Base-by-base conservation (phyloP, 768 basidiomycete species). In the Amanita subjunquillea region DNA sequence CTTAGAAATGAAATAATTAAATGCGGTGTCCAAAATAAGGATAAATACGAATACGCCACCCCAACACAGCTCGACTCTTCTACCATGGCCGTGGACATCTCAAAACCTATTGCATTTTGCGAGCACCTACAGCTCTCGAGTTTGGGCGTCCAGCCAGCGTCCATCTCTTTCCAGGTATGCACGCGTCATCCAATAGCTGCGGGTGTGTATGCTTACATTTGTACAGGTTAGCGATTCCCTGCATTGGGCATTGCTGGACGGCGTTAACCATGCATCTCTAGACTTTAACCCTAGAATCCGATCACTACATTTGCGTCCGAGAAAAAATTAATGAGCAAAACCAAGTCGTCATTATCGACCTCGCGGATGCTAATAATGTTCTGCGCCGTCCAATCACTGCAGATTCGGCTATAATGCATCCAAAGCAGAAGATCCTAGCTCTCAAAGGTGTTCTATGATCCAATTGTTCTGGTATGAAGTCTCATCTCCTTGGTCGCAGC, bases 401-500 rank as follows among this genome's bases (percentile, higher is more conserved):
- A n/a, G 96, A 99, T 67, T 91, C 91, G 37, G 95, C 96, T 53
- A 96, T 99, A 60, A 98, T 99, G 95, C 93, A 97, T 65, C 91
- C 91, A 0, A 81, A 79, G 55, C 83, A 95, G 73, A 98, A 97
- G 80, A 91, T 98, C 68, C 80, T 99, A 54, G 96, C 96, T 3
- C 68, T 99, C 48, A 94, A 92, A 77, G 86, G 94, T 86, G 63
- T 59, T 77, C 64, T n/a, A 41, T 20, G 30, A 29, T n/a, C 49
- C 20, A 42, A 8, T n/a, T 47, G 48, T 39, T 17, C 34, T 29
- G 5, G 48, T 5, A 8, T 7, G 12, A 17, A 56, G 45, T 48
- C 62, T 55, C 53, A 32, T 39, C 55, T 50, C 34, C 54, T 30
- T 42, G n/a, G 48, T 23, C 44, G 25, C 64, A 98, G 96, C 96